Conservation (phyloP, 306 rosid genomes). For the Lotus japonicus region DNA sequence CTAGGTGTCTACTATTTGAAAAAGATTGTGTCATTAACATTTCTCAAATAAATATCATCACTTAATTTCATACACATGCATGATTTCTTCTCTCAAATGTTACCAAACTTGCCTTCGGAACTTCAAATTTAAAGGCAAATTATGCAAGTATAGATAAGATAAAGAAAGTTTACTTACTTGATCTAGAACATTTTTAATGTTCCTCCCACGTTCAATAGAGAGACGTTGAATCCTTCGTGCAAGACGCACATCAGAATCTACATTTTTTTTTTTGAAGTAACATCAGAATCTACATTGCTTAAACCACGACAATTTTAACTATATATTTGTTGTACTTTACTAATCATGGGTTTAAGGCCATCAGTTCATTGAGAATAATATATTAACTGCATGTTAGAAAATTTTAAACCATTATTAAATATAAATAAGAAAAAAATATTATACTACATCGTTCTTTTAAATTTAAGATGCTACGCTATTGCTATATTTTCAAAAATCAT, state of each 20-base stretch:
- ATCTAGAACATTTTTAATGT: conserved; percentile 65
- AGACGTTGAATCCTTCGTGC: conserved; percentile 77
- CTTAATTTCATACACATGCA: neutral
- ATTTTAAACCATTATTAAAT: no score
- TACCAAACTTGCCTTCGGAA: neutral
- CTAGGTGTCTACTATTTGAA: neutral
- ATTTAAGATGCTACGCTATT: neutral
- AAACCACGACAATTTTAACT: no score
- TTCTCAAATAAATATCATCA: no score
- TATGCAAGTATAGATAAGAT: neutral
- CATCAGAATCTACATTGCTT: no score
- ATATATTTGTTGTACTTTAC: no score
- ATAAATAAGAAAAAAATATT: neutral
- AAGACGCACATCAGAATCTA: conserved; percentile 88
- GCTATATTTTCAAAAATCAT: neutral
- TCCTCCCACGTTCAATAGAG: conserved; percentile 53
- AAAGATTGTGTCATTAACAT: no score
- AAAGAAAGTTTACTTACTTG: conserved; percentile 44
- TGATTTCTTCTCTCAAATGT: neutral
- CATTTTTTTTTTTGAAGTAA: no score
- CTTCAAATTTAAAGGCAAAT: neutral
- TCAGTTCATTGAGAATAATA: no score
- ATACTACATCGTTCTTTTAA: neutral
- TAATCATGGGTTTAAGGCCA: no score
- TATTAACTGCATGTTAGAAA: no score